A percentile compares a stretch with the other conserved stretches of the same genome.
phyloP scores from a whole-genome alignment of 1,139 yeast genomes.

The Suhomyces anneliseae region DNA sequence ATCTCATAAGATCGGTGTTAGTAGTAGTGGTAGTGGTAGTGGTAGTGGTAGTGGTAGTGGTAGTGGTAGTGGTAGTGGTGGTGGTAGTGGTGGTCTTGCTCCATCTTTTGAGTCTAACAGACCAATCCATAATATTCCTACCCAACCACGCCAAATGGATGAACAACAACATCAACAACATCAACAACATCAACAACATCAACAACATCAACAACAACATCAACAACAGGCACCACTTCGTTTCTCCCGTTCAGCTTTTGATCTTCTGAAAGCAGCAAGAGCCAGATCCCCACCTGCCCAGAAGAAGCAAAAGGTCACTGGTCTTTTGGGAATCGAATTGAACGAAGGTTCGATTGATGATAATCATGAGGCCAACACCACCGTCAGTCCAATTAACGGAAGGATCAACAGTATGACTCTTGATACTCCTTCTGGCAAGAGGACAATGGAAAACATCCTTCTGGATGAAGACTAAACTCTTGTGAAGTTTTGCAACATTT shows the following conservation, averaged over 20 bases:
- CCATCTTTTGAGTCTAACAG: no score
- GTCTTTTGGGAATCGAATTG: conserved; percentile 22
- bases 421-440: conserved; percentile 5
- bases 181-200: background rate
- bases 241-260: conserved; percentile 21
- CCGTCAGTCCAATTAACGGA: conserved; percentile 8
- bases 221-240: background rate
- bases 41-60: no score
- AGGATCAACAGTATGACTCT: conserved; percentile 7
- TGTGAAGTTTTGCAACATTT: no score
- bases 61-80: no score
- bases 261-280: conserved; percentile 8
- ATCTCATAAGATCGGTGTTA: no score
- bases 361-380: background rate
- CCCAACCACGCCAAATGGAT: no score
- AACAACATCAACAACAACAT: conserved; percentile 3
- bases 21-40: no score
- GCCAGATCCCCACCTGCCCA: conserved; percentile 10
- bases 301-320: conserved; percentile 22
- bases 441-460: background rate
- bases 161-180: no score
- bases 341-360: conserved; percentile 11
- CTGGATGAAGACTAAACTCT: conserved; percentile 1
- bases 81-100: no score
- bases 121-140: no score